phyloP scores from a whole-genome alignment of 441 rosid genomes.

The Pelargonium fulgidum region DNA sequence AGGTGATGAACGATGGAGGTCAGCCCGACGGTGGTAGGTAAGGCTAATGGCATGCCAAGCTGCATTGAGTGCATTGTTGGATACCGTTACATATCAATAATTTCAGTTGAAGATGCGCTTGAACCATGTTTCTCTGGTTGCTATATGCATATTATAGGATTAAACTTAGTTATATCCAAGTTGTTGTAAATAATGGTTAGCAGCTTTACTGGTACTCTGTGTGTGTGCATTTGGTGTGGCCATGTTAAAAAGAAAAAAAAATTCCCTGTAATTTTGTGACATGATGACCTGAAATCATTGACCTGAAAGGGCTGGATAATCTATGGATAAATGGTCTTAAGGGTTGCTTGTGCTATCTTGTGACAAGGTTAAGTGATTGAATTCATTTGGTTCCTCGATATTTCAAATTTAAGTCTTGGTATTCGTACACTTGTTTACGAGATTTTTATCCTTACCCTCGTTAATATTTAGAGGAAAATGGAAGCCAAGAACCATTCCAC shows the following conservation, averaged over 20 bases:
- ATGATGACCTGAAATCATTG: too few species aligned
- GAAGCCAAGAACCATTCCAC: too few species aligned
- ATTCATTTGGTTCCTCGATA: too few species aligned
- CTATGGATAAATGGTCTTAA: too few species aligned
- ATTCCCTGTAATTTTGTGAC: too few species aligned
- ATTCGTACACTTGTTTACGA: too few species aligned
- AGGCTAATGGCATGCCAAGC: neutral
- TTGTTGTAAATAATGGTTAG: neutral
- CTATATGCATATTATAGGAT: neutral
- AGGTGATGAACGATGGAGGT: slow-evolving; percentile 32
- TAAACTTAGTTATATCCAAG: neutral
- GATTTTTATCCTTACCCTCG: too few species aligned
- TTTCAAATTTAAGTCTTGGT: too few species aligned
- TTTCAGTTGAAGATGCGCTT: neutral
- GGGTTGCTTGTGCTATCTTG: too few species aligned
- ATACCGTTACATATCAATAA: neutral
- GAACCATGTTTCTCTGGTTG: neutral
- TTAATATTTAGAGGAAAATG: too few species aligned
- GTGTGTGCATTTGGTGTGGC: neutral
- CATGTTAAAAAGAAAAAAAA: neutral
- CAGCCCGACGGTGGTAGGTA: neutral
- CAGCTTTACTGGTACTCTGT: neutral
- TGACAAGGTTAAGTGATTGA: too few species aligned
- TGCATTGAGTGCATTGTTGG: slow-evolving; percentile 8
- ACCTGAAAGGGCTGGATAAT: too few species aligned